Evolutionary conservation across 352 stramenopile genomes (phyloP).

Genomic region (Phytophthora palmivora): DNA sequence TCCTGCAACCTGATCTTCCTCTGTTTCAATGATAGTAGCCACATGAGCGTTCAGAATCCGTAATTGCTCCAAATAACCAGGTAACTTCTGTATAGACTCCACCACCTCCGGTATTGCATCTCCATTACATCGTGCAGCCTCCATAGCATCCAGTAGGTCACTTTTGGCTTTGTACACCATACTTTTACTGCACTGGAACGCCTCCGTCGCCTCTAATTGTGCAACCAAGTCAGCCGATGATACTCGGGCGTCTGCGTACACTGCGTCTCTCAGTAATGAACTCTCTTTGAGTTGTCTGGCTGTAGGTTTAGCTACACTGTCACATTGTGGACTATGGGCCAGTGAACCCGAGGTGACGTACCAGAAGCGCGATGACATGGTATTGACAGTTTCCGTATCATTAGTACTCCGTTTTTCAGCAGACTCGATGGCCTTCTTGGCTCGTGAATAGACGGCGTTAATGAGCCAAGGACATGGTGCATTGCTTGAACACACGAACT

Average conservation of each 20-base stretch:
- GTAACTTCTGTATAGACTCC: slow-evolving; percentile 41
- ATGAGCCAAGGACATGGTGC: slow-evolving; percentile 51
- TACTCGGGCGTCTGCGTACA: slow-evolving; percentile 49
- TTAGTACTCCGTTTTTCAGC: no score
- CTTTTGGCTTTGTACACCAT: slow-evolving; percentile 69
- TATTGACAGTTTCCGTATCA: no score
- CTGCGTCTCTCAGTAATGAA: slow-evolving; percentile 45
- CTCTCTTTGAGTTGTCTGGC: slow-evolving; percentile 52
- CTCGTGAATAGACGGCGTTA: slow-evolving; percentile 54
- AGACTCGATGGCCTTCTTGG: slow-evolving; percentile 22
- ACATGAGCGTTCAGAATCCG: slow-evolving; percentile 44
- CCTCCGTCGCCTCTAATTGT: slow-evolving; percentile 36
- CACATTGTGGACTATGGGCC: slow-evolving; percentile 42
- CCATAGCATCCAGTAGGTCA: slow-evolving; percentile 51
- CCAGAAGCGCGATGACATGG: slow-evolving; percentile 37
- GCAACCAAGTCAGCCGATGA: slow-evolving; percentile 49
- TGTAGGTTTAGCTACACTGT: slow-evolving; percentile 50
- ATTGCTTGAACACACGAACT: slow-evolving; percentile 56
- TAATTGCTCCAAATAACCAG: slow-evolving; percentile 52
- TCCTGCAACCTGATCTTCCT: slow-evolving; percentile 2
- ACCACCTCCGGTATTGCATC: slow-evolving; percentile 11
- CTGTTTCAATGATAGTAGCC: slow-evolving; percentile 41
- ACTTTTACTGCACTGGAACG: slow-evolving; percentile 56
- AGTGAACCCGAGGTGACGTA: slow-evolving; percentile 62
- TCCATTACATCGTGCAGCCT: slow-evolving; percentile 26